These are phyloP conservation scores for Cytospora piceicola DNA, from an alignment of 2,329 filamentous ascomycete species.

Conservation along the genomic window DNA sequence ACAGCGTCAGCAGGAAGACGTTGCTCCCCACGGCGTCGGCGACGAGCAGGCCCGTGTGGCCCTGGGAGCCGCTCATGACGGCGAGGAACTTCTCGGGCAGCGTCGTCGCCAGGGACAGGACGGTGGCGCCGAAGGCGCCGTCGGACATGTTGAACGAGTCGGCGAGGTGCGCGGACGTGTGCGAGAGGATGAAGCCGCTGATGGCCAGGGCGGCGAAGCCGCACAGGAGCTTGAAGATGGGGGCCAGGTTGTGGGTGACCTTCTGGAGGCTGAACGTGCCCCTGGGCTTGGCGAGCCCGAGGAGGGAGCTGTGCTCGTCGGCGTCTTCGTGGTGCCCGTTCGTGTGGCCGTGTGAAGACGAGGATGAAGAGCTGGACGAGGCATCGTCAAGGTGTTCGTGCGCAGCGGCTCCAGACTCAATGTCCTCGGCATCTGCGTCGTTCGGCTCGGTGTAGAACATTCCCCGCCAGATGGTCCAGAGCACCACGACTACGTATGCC, in stretches of 20 bases:
- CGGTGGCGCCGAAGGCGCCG: conserved; percentile 29
- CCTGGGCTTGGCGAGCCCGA: conserved; percentile 10
- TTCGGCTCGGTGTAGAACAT: conserved; percentile 43
- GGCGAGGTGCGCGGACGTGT: conserved; percentile 28
- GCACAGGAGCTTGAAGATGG: conserved; percentile 20
- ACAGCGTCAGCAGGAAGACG: conserved; percentile 57
- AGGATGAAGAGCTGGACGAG: conserved; percentile 47
- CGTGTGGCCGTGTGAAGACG: conserved; percentile 38
- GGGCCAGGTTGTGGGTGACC: conserved; percentile 24
- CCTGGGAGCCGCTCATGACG: conserved; percentile 50
- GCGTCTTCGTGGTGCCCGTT: conserved; percentile 15
- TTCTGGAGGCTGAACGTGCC: conserved; percentile 10
- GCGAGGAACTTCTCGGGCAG: conserved; percentile 58
- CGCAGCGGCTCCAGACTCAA: conserved; percentile 36
- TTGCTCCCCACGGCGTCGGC: conserved; percentile 59
- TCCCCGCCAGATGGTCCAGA: conserved; percentile 50
- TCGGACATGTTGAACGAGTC: conserved; percentile 31
- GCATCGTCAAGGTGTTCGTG: conserved; percentile 32
- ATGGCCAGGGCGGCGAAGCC: conserved; percentile 50
- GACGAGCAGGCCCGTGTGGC: conserved; percentile 53
- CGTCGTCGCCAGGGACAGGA: conserved; percentile 47
- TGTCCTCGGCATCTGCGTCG: conserved; percentile 41
- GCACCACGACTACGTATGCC: conserved; percentile 49
- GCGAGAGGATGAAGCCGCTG: conserved; percentile 31
- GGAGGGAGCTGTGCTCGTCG: conserved; percentile 24